A percentile compares a stretch with the other conserved stretches of the same genome.
Conservation (phyloP, 2,329 filamentous ascomycete species). For the Phyllosticta citribraziliensis region DNA sequence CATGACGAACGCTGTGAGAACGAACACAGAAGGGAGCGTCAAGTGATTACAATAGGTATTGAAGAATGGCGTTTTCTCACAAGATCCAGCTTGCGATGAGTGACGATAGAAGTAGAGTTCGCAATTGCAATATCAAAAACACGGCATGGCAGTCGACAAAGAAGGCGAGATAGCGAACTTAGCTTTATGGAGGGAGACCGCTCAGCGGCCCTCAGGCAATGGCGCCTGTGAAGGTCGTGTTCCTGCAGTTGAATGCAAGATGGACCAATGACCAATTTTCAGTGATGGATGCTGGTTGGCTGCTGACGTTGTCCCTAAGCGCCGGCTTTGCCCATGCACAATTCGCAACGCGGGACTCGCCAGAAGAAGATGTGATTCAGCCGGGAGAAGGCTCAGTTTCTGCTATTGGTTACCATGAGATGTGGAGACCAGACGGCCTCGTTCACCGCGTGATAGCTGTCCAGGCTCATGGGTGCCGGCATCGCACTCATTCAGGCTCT, state of each 20-base stretch:
- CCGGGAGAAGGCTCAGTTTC: background rate
- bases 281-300: background rate
- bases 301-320: background rate
- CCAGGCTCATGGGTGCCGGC: background rate
- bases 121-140: background rate
- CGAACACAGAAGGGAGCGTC: background rate
- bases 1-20: background rate
- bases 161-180: background rate
- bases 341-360: background rate
- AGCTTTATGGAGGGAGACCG: background rate
- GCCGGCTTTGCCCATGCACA: background rate
- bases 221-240: background rate
- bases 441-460: background rate
- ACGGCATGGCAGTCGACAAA: background rate
- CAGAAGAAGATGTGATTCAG: background rate
- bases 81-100: conserved; percentile 7
- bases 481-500: background rate
- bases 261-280: background rate
- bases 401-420: background rate
- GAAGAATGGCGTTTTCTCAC: background rate
- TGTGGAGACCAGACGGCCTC: background rate
- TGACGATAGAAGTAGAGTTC: background rate
- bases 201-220: background rate
- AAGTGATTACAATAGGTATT: conserved; percentile 7
- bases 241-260: background rate